phyloP scores from a whole-genome alignment of 345 rosid species.

The Eucalyptus pumila region DNA sequence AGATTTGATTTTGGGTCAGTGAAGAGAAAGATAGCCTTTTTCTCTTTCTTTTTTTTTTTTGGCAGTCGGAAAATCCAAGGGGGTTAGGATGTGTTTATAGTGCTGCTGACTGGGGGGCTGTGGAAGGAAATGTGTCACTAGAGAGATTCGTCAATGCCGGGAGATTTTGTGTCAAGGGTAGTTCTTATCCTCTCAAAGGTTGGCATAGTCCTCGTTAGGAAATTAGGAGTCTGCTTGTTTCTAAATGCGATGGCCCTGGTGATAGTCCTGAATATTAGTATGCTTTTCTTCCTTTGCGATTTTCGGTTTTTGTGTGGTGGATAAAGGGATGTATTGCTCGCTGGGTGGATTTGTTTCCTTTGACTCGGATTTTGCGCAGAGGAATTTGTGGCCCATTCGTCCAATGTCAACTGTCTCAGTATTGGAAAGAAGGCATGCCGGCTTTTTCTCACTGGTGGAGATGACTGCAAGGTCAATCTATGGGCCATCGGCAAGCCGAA shows the following conservation, averaged over 20 bases:
- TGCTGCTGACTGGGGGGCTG: not conserved
- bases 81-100: not conserved
- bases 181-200: not conserved
- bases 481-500: slow-evolving; percentile 90
- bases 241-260: not conserved
- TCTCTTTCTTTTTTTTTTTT: no score
- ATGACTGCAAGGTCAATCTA: slow-evolving; percentile 83
- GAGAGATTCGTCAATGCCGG: not conserved
- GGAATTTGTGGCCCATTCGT: slow-evolving; percentile 92
- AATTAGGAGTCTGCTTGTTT: not conserved
- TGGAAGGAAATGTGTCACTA: not conserved
- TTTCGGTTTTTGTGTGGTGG: not conserved
- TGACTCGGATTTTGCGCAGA: slow-evolving; percentile 42
- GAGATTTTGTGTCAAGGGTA: not conserved
- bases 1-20: not conserved
- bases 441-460: slow-evolving; percentile 77
- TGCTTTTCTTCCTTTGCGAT: not conserved
- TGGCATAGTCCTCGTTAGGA: not conserved
- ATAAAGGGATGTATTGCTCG: not conserved
- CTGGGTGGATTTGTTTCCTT: slow-evolving; percentile 15
- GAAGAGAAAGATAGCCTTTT: not conserved
- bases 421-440: slow-evolving; percentile 78
- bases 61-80: not conserved
- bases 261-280: not conserved
- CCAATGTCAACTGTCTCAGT: slow-evolving; percentile 67